Base-by-base conservation (phyloP, 768 basidiomycete species). In the Calocybe cyanea region DNA sequence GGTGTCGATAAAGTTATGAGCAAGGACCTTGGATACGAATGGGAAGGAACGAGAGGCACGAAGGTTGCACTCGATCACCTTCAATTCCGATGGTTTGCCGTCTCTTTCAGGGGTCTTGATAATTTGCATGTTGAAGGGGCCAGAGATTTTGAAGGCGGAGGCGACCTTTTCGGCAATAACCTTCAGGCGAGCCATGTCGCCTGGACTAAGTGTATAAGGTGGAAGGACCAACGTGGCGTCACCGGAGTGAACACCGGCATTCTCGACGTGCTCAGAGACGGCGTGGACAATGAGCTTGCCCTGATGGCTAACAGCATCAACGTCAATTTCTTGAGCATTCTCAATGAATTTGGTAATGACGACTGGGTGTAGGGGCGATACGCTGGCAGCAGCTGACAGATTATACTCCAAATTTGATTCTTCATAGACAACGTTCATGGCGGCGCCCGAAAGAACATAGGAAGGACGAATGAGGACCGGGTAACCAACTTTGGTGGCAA, bases 271-370 rank as follows among this genome's bases (percentile, higher is more conserved):
- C 64, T 99, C 96, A 3, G 95, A 98, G 46, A 99, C 78, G 43
- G 95, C 95, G 57, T 98, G 95, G 23, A 99, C 80, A 41, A 98
- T 77, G 8, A 98, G 87, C 54, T 83, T 78, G 53, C 96, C 96
- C 50, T 92, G 71, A 74, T 97, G 80, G 1, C 92, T 95, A 44
- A 97, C 96, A 33, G 94, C 96, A 60, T 99, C 96, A 36, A 98
- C 83, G 52, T 99, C 96, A 51, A 99, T 95, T 65, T 98, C 96
- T 65, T 98, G 93, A 7, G 96, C 94, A 54, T 85, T 81, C 63
- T 95, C 91, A 59, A 99, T 99, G 80, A 97, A 99, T 67, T 98
- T 97, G 57, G 95, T 92, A 66, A 99, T 85, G 61, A 99, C 96
- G 56, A 97, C 95, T 2, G 96, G 96, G 67, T 98, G 93, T 14